Evolutionary conservation across 768 basidiomycete species (phyloP).

Genomic region (Amanita phalloides): DNA sequence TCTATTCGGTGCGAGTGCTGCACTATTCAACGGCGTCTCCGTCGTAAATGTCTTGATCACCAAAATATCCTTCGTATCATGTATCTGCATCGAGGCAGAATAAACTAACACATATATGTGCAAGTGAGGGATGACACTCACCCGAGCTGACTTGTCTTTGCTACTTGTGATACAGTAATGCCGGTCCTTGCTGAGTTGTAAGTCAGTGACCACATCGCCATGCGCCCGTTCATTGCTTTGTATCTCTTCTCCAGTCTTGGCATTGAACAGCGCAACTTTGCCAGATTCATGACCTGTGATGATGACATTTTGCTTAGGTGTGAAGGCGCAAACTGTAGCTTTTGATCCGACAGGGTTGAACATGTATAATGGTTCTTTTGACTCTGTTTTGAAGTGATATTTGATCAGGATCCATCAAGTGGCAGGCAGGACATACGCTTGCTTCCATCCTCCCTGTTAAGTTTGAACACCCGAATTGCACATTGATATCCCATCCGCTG

Average conservation of each 20-base stretch:
- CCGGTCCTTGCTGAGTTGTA: constrained; percentile 83
- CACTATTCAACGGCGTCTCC: constrained; percentile 93
- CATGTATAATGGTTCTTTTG: constrained; percentile 59
- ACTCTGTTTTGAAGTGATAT: constrained; percentile 36
- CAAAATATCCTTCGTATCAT: constrained; percentile 79
- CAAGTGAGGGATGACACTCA: constrained; percentile 24
- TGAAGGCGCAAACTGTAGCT: constrained; percentile 94
- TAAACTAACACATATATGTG: neutral
- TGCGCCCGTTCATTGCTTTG: constrained; percentile 82
- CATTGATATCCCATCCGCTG: constrained; percentile 93
- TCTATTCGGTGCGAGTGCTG: constrained; percentile 70
- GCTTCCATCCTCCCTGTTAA: constrained; percentile 77
- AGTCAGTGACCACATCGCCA: constrained; percentile 77
- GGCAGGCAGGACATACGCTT: constrained; percentile 46
- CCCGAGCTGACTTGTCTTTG: constrained; percentile 94
- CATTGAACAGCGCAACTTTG: constrained; percentile 87
- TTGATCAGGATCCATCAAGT: neutral
- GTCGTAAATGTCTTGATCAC: constrained; percentile 91
- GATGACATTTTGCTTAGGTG: constrained; percentile 64
- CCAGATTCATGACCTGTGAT: constrained; percentile 96
- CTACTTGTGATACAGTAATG: constrained; percentile 94
- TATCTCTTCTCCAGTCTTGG: constrained; percentile 77
- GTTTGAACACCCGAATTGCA: constrained; percentile 81
- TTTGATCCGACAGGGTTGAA: constrained; percentile 91
- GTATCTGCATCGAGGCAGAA: constrained; percentile 38